A percentile compares a stretch with the other conserved stretches of the same genome.
phyloP scores from a whole-genome alignment of 441 rosid genomes.

The Pelargonium citronellum region DNA sequence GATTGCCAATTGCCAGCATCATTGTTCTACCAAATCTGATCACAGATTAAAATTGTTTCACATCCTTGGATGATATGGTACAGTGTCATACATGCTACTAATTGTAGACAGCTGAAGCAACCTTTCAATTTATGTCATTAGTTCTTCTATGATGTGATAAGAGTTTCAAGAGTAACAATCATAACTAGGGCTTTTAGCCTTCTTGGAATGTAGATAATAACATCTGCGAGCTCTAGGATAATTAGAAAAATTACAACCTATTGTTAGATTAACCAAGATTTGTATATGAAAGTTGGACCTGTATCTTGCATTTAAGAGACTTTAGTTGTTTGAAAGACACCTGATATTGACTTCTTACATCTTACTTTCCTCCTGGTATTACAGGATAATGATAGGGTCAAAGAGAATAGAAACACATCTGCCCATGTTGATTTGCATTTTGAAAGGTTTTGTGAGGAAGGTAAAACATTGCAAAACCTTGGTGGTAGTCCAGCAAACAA shows the following conservation, averaged over 20 bases:
- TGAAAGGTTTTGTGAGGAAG: conserved; percentile 16
- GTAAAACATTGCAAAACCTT: neutral
- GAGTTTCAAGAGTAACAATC: neutral
- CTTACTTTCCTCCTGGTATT: neutral
- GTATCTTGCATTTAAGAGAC: neutral
- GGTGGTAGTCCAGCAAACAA: conserved; percentile 14
- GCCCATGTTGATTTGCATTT: conserved; percentile 8
- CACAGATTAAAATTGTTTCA: neutral
- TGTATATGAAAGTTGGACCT: neutral
- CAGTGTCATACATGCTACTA: neutral
- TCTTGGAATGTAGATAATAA: neutral
- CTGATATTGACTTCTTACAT: neutral
- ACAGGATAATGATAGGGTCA: conserved; percentile 20
- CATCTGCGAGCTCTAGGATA: neutral
- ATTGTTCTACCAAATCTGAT: neutral
- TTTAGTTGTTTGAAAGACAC: neutral
- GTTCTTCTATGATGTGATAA: neutral
- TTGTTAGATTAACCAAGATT: neutral
- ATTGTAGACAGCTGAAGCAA: neutral
- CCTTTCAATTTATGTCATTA: neutral
- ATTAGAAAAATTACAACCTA: neutral
- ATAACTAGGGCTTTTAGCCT: neutral
- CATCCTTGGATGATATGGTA: neutral
- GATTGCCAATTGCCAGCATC: neutral
- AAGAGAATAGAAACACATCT: conserved; percentile 5